Conservation (phyloP, 352 stramenopile species). For the Globisporangium splendens region DNA sequence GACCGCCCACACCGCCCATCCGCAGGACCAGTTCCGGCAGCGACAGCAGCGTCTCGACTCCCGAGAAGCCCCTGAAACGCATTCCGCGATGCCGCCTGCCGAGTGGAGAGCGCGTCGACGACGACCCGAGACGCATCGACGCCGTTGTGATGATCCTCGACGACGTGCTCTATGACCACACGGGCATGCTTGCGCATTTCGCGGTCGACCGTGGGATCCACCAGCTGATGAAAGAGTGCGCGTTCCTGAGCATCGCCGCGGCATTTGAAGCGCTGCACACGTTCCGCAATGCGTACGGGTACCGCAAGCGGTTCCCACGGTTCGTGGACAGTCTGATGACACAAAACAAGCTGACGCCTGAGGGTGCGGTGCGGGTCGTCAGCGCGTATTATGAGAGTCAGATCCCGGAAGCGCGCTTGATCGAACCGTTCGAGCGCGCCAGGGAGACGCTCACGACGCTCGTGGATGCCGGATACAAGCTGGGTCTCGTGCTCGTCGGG, state of each 20-base stretch:
- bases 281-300: constrained; percentile 79
- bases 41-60: constrained; percentile 1
- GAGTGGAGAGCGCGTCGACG: constrained; percentile 30
- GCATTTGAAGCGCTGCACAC: constrained; percentile 72
- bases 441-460: constrained; percentile 54
- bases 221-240: constrained; percentile 63
- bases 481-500: constrained; percentile 73
- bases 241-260: constrained; percentile 60
- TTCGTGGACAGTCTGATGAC: constrained; percentile 77
- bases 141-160: constrained; percentile 84
- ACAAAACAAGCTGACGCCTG: constrained; percentile 36
- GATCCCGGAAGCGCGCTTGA: constrained; percentile 60
- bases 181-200: constrained; percentile 72
- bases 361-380: constrained; percentile 57
- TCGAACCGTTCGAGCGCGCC: constrained; percentile 56
- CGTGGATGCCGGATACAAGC: constrained; percentile 42
- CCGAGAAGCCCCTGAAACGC: constrained; percentile 5
- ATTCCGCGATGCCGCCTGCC: constrained; percentile 22
- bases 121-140: constrained; percentile 57
- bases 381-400: constrained; percentile 78
- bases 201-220: constrained; percentile 74
- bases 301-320: constrained; percentile 79
- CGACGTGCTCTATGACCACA: constrained; percentile 86
- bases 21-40: constrained; percentile 1
- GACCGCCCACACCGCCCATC: not conserved